Evolutionary conservation across 129 eudicot species (phyloP), one percentile per base, ranked within the genome.

Genomic region (Saussurea involucrata): DNA sequence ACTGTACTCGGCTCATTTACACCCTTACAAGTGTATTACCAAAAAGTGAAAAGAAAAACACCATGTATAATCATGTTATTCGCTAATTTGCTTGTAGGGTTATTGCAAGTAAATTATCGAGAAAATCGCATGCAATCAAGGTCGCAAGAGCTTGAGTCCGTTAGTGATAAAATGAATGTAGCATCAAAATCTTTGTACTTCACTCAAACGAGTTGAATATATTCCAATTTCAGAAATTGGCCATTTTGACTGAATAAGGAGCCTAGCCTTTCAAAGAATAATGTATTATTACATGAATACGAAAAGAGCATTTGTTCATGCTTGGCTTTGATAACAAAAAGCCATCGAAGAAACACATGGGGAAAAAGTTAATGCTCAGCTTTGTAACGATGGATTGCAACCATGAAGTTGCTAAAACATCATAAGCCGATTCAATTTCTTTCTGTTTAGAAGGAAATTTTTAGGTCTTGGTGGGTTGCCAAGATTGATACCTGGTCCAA

Each of bases 401-500:
- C 3, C 61, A 53, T 53, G 9, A 53, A 53, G 61, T 53, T 53
- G 61, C 61, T 53, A n/a, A 53, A 53, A 53, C 61, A n/a, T 53
- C 61, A 53, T 18, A 53, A 0, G 61, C 22, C 22, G 61, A 53
- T 53, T 22, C 17, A 53, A 17, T 17, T 53, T 53, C 22, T 53
- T n/a, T 53, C 22, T n/a, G 9, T 53, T 22, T 4, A n/a, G 61
- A 53, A 53, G 61, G 22, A 53, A 53, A 5, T 4, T 53, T 4
- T 80, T 85, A 87, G 49, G 84, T 74, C 86, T 91, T 89, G 75
- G 85, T 86, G 66, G 97, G 98, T 78, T 95, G 93, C 98, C 98
- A 95, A 1, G 98, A 73, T 82, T 91, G 89, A 37, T 91, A 91
- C 81, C 94, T 85, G 68, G 97, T 91, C 98, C 98, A 95, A 79